Evolutionary conservation across 2,329 filamentous ascomycete species (phyloP).

Genomic region (Ascochyta pisi): DNA sequence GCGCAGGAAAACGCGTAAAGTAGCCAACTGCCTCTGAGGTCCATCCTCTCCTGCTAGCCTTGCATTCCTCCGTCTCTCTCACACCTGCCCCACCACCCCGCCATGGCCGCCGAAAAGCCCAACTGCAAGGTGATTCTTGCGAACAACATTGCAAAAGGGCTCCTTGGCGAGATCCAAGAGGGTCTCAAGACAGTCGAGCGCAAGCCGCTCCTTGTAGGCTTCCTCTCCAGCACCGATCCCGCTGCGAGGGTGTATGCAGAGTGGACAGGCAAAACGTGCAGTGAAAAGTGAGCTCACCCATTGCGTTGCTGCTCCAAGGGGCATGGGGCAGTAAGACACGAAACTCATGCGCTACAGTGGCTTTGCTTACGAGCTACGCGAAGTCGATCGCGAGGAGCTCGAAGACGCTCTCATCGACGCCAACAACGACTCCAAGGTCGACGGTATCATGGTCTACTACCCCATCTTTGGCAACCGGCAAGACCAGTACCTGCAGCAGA

Average conservation of each 20-base stretch:
- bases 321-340: background rate
- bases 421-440: constrained; percentile 77
- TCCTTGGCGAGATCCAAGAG: constrained; percentile 79
- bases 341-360: constrained; percentile 63
- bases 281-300: constrained; percentile 79
- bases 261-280: constrained; percentile 95
- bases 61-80: constrained; percentile 1
- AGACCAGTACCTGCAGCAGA: constrained; percentile 95
- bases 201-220: constrained; percentile 83
- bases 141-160: constrained; percentile 81
- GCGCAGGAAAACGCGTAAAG: constrained; percentile 13
- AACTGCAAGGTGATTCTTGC: constrained; percentile 93
- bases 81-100: constrained; percentile 22
- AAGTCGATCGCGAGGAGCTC: constrained; percentile 83
- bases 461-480: constrained; percentile 91
- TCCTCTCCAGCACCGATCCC: constrained; percentile 90
- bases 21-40: constrained; percentile 2
- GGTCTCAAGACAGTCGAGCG: constrained; percentile 75
- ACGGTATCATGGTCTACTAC: constrained; percentile 97
- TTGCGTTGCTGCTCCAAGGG: constrained; percentile 15
- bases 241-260: constrained; percentile 93
- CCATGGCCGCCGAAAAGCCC: constrained; percentile 49
- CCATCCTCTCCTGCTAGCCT: background rate
- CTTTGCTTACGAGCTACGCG: constrained; percentile 85
- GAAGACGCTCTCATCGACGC: constrained; percentile 88